phyloP scores from a whole-genome alignment of 176 grass and related monocot species.

The Oropetium thomaeum region DNA sequence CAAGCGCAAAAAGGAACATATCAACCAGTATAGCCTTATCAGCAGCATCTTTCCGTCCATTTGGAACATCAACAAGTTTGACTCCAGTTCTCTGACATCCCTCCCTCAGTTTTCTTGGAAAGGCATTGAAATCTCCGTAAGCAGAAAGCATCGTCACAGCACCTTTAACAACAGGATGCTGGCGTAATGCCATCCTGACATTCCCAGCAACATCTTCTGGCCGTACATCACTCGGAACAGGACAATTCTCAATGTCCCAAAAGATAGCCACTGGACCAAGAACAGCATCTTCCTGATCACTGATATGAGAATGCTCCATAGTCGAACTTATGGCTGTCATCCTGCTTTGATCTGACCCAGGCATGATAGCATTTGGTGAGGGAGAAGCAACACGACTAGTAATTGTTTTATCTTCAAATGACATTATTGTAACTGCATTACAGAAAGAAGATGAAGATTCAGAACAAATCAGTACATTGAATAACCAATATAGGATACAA shows the following conservation, averaged over 20 bases:
- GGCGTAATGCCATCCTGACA: constrained; percentile 68
- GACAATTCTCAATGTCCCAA: constrained; percentile 98
- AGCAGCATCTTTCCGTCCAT: constrained; percentile 82
- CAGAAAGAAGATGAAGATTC: constrained; percentile 10
- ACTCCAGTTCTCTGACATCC: constrained; percentile 88
- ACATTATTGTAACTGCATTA: constrained; percentile 49
- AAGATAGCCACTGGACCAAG: constrained; percentile 78
- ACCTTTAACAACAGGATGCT: constrained; percentile 70
- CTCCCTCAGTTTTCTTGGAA: constrained; percentile 87
- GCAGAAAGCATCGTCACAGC: constrained; percentile 85
- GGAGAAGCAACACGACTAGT: constrained; percentile 37
- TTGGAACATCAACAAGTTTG: constrained; percentile 85
- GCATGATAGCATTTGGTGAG: constrained; percentile 38
- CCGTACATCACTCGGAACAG: constrained; percentile 76
- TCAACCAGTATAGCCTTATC: constrained; percentile 84
- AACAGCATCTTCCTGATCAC: constrained; percentile 35
- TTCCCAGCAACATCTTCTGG: constrained; percentile 90
- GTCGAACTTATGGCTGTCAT: constrained; percentile 38
- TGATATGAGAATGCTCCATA: constrained; percentile 39
- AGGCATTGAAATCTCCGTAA: constrained; percentile 93
- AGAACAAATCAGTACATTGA: background rate
- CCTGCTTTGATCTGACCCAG: constrained; percentile 36
- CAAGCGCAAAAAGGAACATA: constrained; percentile 87
- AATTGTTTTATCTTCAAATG: constrained; percentile 68
- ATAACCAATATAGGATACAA: background rate